phyloP scores from a whole-genome alignment of 2,329 filamentous ascomycete species.

The Penicillium sp. region DNA sequence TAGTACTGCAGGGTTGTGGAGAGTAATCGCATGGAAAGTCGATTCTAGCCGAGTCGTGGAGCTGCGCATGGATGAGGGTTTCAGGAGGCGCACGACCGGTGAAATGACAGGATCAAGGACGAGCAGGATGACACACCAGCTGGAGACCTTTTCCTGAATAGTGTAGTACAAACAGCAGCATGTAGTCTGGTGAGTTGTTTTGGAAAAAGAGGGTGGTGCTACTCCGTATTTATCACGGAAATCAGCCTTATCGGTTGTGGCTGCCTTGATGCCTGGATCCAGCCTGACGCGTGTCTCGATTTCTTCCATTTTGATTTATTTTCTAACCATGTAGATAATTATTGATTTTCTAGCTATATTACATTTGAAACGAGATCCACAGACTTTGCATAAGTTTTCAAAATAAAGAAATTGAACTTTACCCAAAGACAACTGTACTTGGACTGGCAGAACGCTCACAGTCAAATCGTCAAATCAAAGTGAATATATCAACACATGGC shows the following conservation, averaged over 20 bases:
- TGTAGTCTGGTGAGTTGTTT: constrained; percentile 6
- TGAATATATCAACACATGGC: constrained; percentile 1
- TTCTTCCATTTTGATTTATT: background rate
- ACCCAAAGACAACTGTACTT: background rate
- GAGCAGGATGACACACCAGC: background rate
- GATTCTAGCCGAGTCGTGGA: constrained; percentile 3
- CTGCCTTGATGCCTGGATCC: constrained; percentile 14
- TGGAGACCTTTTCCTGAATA: constrained; percentile 4
- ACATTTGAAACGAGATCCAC: no score
- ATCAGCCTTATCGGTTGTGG: constrained; percentile 10
- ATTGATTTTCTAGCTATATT: no score
- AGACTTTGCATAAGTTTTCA: background rate
- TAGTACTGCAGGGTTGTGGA: constrained; percentile 68
- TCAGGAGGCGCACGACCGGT: background rate
- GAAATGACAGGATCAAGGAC: constrained; percentile 4
- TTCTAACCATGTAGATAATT: no score
- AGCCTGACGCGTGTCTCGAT: background rate
- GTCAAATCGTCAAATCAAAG: background rate
- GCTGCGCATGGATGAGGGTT: constrained; percentile 8
- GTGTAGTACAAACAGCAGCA: constrained; percentile 3
- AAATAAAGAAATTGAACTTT: background rate
- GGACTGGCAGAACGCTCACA: constrained; percentile 2
- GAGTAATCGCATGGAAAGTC: constrained; percentile 43
- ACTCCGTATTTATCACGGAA: constrained; percentile 2
- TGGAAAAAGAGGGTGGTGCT: background rate